A percentile compares a stretch with the other conserved stretches of the same genome.
Evolutionary conservation across 768 basidiomycete genomes (phyloP).

Genomic region (Cystoderma amianthinum): DNA sequence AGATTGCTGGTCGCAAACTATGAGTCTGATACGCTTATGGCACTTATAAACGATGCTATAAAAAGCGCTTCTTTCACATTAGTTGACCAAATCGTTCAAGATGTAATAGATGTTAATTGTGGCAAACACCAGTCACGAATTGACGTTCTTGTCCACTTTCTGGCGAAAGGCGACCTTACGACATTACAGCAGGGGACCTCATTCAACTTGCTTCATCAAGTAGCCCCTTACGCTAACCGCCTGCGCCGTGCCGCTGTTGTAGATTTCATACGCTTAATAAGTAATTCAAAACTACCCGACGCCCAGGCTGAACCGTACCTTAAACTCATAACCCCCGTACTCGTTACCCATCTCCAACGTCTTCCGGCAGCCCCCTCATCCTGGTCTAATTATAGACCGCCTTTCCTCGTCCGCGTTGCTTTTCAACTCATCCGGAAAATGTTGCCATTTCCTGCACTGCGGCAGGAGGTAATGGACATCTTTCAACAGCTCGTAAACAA

Average conservation of each 20-base stretch:
- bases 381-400: neutral
- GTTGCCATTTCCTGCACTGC: neutral
- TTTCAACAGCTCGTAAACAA: slow-evolving; percentile 31
- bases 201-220: too few relatives aligned
- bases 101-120: too few relatives aligned
- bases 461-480: neutral
- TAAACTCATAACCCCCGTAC: neutral
- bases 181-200: too few relatives aligned
- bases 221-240: too few relatives aligned
- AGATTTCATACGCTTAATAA: too few relatives aligned
- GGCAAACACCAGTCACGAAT: too few relatives aligned
- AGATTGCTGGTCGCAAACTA: neutral
- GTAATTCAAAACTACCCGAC: too few relatives aligned
- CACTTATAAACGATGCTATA: slow-evolving; percentile 9
- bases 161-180: too few relatives aligned
- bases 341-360: neutral
- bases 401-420: neutral
- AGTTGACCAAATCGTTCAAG: slow-evolving; percentile 14
- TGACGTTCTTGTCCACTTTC: too few relatives aligned
- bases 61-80: neutral
- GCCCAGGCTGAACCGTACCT: neutral
- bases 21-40: neutral
- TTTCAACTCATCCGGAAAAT: neutral
- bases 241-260: too few relatives aligned
- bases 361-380: too few relatives aligned